Evolutionary conservation across 768 basidiomycete genomes (phyloP).

Genomic region (Lactarius psammicola): DNA sequence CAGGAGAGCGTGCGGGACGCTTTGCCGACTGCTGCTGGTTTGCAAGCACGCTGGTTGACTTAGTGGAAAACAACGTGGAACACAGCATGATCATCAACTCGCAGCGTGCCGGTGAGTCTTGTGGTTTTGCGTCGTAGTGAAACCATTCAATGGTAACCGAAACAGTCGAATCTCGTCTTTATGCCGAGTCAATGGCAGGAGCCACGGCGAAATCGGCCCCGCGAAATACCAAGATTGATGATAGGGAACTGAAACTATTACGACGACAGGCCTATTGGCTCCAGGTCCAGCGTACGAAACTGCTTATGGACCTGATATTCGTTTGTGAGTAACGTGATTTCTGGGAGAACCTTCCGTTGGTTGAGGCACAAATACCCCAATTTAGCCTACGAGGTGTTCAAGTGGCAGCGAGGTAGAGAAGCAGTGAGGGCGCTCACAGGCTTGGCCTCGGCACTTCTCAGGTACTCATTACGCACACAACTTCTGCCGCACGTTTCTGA

Average conservation of each 20-base stretch:
- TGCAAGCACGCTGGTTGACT: conserved; percentile 68
- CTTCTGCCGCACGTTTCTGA: conserved; percentile 26
- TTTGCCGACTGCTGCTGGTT: conserved; percentile 90
- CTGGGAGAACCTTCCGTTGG: conserved; percentile 24
- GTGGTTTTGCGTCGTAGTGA: conserved; percentile 4
- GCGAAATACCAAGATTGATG: conserved; percentile 55
- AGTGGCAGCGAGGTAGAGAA: conserved; percentile 57
- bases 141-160: conserved; percentile 9
- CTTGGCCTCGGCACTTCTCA: conserved; percentile 66
- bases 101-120: conserved; percentile 56
- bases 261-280: conserved; percentile 77
- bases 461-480: conserved; percentile 43
- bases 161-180: conserved; percentile 69
- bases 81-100: conserved; percentile 63
- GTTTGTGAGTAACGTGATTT: conserved; percentile 56
- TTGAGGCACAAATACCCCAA: neutral
- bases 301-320: conserved; percentile 83
- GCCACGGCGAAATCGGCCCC: conserved; percentile 70
- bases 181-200: conserved; percentile 68
- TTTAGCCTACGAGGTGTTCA: conserved; percentile 78
- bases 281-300: conserved; percentile 63
- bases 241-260: conserved; percentile 66
- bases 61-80: conserved; percentile 84
- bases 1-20: conserved; percentile 66
- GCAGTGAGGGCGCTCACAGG: conserved; percentile 65